phyloP scores from a whole-genome alignment of 371 early-diverging fungal species.

The Lichtheimia corymbifera region DNA sequence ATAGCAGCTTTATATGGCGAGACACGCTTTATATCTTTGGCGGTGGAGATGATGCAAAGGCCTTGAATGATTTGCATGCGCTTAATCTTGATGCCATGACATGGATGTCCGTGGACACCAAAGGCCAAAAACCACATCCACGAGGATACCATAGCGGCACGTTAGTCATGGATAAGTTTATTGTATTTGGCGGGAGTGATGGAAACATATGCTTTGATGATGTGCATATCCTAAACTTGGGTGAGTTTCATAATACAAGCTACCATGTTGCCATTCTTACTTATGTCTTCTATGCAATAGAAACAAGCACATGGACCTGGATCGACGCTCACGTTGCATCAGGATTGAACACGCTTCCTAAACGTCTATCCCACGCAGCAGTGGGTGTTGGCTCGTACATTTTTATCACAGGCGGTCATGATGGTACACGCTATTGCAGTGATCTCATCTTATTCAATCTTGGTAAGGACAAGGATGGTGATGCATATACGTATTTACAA shows the following conservation, averaged over 20 bases:
- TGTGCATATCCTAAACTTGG: slow-evolving; percentile 74
- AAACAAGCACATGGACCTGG: slow-evolving; percentile 11
- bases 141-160: slow-evolving; percentile 84
- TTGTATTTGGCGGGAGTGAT: slow-evolving; percentile 91
- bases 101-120: slow-evolving; percentile 64
- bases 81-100: slow-evolving; percentile 51
- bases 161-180: slow-evolving; percentile 62
- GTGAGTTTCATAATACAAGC: slow-evolving; percentile 5
- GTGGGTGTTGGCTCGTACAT: slow-evolving; percentile 83
- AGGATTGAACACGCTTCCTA: slow-evolving; percentile 53
- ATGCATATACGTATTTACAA: background rate
- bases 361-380: slow-evolving; percentile 80
- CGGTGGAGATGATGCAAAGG: slow-evolving; percentile 80
- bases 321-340: slow-evolving; percentile 49
- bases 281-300: slow-evolving; percentile 58
- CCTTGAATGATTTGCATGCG: slow-evolving; percentile 78
- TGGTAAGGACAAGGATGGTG: slow-evolving; percentile 41
- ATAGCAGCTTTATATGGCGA: slow-evolving; percentile 75
- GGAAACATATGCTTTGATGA: slow-evolving; percentile 89
- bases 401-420: slow-evolving; percentile 86
- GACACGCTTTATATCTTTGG: slow-evolving; percentile 83
- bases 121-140: slow-evolving; percentile 68
- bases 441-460: slow-evolving; percentile 81
- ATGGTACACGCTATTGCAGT: slow-evolving; percentile 76
- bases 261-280: background rate